These are phyloP conservation scores for Lasiodiplodia theobromae DNA, from an alignment of 2,329 filamentous ascomycete species.

Conservation along the genomic window DNA sequence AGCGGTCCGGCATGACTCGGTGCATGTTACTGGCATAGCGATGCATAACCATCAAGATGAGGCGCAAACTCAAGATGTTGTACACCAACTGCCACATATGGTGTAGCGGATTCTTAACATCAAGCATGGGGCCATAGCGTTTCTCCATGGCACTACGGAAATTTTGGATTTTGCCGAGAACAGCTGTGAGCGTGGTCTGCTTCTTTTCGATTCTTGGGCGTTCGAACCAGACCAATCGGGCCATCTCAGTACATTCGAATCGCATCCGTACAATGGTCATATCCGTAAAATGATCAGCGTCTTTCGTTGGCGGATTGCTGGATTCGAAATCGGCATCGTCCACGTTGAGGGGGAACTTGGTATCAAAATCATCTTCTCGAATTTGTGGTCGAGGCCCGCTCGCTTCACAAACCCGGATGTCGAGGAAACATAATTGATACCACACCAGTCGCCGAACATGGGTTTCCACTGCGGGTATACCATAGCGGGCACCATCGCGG, in stretches of 20 bases:
- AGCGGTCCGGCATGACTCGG: conserved; percentile 64
- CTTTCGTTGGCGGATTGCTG: conserved; percentile 50
- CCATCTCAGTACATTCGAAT: conserved; percentile 77
- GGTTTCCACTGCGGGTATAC: conserved; percentile 70
- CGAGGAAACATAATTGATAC: conserved; percentile 80
- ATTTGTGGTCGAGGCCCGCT: conserved; percentile 76
- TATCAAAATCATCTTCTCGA: conserved; percentile 77
- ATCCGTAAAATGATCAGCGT: conserved; percentile 68
- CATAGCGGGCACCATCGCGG: conserved; percentile 72
- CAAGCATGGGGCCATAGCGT: conserved; percentile 70
- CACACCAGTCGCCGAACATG: conserved; percentile 76
- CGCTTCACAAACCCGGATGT: conserved; percentile 76
- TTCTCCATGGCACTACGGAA: conserved; percentile 70
- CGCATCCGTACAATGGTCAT: conserved; percentile 72
- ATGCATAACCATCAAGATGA: conserved; percentile 73
- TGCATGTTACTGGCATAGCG: conserved; percentile 65
- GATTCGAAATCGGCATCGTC: conserved; percentile 68
- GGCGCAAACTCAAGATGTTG: conserved; percentile 66
- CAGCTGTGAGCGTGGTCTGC: conserved; percentile 67
- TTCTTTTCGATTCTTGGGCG: conserved; percentile 68
- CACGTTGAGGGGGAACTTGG: conserved; percentile 73
- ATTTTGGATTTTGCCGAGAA: conserved; percentile 72
- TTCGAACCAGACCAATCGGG: conserved; percentile 73
- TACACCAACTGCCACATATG: conserved; percentile 70
- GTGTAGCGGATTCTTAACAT: conserved; percentile 67